These are phyloP conservation scores for Durotheca rogersii DNA, from an alignment of 495 filamentous ascomycete genomes.

Conservation along the genomic window DNA sequence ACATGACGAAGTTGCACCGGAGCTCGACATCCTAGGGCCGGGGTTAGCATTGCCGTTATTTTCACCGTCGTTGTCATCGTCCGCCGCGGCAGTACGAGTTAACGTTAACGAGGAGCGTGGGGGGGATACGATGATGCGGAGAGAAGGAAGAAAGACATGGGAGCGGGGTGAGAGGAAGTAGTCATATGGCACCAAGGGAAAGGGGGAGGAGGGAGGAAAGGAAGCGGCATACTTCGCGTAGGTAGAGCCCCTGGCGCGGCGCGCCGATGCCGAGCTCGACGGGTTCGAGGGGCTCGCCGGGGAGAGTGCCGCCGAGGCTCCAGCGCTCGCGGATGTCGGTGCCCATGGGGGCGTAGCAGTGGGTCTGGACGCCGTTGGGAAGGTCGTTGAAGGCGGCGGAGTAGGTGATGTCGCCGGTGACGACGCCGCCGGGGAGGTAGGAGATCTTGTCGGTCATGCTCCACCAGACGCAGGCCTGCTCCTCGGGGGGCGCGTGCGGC, in stretches of 20 bases:
- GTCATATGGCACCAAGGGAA: no score
- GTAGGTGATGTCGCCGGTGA: constrained; percentile 68
- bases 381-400: constrained; percentile 73
- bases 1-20: constrained; percentile 71
- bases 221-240: constrained; percentile 53
- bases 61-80: no score
- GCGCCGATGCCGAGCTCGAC: constrained; percentile 61
- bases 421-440: constrained; percentile 67
- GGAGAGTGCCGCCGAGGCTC: constrained; percentile 61
- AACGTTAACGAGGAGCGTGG: no score
- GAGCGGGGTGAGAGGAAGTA: no score
- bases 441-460: constrained; percentile 67
- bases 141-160: no score
- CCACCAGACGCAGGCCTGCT: constrained; percentile 71
- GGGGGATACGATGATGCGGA: no score
- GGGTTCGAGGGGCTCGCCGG: constrained; percentile 60
- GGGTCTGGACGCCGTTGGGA: constrained; percentile 68
- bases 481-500: constrained; percentile 60
- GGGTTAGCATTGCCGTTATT: not conserved
- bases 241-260: constrained; percentile 65
- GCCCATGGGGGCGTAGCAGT: constrained; percentile 66
- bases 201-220: not conserved
- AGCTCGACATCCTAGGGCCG: constrained; percentile 63
- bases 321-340: constrained; percentile 71
- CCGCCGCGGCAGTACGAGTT: no score